These are phyloP conservation scores for Chytriomyces sp. DNA, from an alignment of 192 early-diverging fungal species.

Conservation along the genomic window DNA sequence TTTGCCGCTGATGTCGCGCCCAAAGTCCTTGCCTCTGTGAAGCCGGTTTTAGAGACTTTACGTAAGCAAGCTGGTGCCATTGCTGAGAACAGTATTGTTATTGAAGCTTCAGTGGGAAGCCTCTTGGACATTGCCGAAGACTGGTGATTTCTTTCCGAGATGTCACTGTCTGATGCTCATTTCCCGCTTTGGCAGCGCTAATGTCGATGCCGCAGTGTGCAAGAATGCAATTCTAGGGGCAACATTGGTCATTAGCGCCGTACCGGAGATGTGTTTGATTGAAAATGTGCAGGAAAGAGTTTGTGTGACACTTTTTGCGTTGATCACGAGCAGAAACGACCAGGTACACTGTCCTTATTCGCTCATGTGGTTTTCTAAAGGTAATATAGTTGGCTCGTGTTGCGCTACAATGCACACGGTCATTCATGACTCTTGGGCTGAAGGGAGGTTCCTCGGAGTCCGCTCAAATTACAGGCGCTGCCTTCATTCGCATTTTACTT, in stretches of 20 bases:
- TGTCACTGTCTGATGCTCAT: background rate
- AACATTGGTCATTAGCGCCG: slow-evolving; percentile 33
- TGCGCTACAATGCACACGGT: slow-evolving; percentile 26
- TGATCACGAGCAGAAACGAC: slow-evolving; percentile 14
- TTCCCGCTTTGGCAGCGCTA: background rate
- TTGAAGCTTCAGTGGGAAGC: slow-evolving; percentile 4
- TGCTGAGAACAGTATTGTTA: background rate
- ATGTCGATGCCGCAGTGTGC: slow-evolving; percentile 29
- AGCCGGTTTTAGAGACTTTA: slow-evolving; percentile 22
- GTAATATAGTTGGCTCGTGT: slow-evolving; percentile 9
- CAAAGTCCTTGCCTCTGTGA: slow-evolving; percentile 30
- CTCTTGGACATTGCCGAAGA: slow-evolving; percentile 31
- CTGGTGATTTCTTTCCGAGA: slow-evolving; percentile 15
- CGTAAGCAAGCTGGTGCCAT: background rate
- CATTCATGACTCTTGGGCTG: slow-evolving; percentile 6
- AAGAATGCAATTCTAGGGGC: slow-evolving; percentile 43
- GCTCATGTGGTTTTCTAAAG: background rate
- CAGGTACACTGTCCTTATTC: background rate
- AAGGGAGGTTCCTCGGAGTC: background rate
- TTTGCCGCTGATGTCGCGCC: slow-evolving; percentile 39
- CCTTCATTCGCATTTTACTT: background rate
- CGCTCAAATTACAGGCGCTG: background rate
- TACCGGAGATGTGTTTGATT: slow-evolving; percentile 17
- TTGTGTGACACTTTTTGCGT: background rate
- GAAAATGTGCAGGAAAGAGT: slow-evolving; percentile 3